Base-by-base conservation (phyloP, 2,329 filamentous ascomycete genomes). In the Emydomyces testavorans region DNA sequence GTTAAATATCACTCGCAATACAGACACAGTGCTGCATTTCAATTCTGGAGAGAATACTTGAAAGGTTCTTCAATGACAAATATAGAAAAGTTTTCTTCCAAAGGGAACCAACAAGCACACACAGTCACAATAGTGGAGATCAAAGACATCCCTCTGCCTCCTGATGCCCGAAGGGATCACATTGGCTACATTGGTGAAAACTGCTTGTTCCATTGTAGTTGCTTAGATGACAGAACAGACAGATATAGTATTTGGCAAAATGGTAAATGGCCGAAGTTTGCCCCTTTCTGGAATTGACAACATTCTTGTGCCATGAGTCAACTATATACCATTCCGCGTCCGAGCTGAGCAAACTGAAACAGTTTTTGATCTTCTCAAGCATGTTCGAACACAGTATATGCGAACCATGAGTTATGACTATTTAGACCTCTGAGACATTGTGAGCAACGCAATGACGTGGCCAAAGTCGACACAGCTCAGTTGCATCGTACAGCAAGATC, bases 231-330 rank as follows among this genome's bases (percentile, higher is more conserved):
- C 73, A 0, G 53, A 53, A 1, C 55, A 62, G 6, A 62, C 60
- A 3, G 76, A 80, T 55, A 71, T 80, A 39, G 67, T 74, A 4
- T 80, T 80, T 53, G 77, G 77, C 42, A 75, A 78, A 55, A 75
- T 80, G 1, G 74, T 77, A 15, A 75, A 71, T 44, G 78, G 78
- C 0, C 74, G 78, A 43, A 75, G 73, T 57, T 69, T 74, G 20
- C 71, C 71, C 52, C 63, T 77, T 1, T 60, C 66, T 15, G 63
- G 65, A 50, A 68, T 69, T 7, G 72, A 76, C 48, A 60, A 65
- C 40, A 71, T 80, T 48, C 66, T 73, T 29, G 78, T 78, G 0
- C 77, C 77, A 0, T 78, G 75, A 48, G 78, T 76, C 71, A 76
- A 80, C 57, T 77, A 78, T 58, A 69, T 77, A 0, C 78, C 78